These are phyloP conservation scores for Stipa capillata DNA, from an alignment of 176 grass and related monocot genomes.

Conservation along the genomic window DNA sequence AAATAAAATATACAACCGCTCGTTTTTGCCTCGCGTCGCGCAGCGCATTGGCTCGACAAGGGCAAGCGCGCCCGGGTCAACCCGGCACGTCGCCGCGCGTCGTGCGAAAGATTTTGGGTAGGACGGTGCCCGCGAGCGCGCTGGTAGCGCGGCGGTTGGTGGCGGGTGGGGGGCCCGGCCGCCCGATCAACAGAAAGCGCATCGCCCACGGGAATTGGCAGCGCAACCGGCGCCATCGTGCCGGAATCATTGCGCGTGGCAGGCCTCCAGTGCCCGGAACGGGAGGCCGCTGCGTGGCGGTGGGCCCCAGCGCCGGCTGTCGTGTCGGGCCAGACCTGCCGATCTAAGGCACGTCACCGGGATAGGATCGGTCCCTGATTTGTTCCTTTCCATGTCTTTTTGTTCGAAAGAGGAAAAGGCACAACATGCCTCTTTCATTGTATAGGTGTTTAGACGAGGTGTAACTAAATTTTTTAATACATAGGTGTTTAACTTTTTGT, in stretches of 20 bases:
- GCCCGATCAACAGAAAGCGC: too few species aligned
- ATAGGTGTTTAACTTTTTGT: too few species aligned
- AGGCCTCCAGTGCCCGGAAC: neutral
- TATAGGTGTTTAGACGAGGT: too few species aligned
- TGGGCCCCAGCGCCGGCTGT: neutral
- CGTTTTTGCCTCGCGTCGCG: too few species aligned
- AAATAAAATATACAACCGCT: neutral
- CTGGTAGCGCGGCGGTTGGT: neutral
- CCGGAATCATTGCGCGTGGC: neutral
- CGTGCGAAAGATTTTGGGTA: neutral
- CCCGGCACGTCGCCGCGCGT: neutral
- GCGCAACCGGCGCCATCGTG: constrained; percentile 1
- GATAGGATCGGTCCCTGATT: neutral
- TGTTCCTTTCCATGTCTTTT: neutral
- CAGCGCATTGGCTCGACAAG: neutral
- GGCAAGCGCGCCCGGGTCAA: neutral
- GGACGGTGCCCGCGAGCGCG: neutral
- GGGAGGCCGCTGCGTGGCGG: neutral
- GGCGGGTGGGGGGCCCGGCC: neutral
- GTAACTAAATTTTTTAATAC: too few species aligned
- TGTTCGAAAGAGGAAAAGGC: neutral
- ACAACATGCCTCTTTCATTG: too few species aligned
- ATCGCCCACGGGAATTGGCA: neutral
- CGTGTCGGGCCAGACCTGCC: neutral
- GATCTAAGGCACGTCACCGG: neutral